Conservation (phyloP, 352 stramenopile species). For the Globisporangium takayamanum region DNA sequence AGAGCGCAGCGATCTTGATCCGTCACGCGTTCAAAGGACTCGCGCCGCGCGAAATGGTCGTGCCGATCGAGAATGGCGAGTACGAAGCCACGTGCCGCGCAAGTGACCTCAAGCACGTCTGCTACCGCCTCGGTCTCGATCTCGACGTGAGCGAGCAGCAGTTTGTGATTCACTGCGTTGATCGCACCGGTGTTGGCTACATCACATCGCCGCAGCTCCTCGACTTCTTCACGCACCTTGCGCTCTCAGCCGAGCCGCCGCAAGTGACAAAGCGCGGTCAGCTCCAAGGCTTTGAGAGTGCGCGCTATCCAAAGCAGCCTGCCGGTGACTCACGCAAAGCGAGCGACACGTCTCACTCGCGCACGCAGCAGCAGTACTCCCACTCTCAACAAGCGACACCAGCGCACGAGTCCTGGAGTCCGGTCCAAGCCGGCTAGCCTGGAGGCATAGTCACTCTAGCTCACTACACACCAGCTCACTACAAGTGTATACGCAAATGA, state of each 20-base stretch:
- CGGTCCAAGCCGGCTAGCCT: conserved; percentile 7
- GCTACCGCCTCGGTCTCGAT: conserved; percentile 60
- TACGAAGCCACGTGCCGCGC: conserved; percentile 61
- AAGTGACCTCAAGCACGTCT: conserved; percentile 66
- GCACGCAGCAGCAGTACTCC: conserved; percentile 1
- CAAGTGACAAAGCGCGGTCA: conserved; percentile 4
- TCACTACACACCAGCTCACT: no score
- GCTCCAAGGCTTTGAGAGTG: conserved; percentile 1
- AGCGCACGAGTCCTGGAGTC: conserved; percentile 8
- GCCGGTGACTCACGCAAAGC: no score
- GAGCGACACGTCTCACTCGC: background rate
- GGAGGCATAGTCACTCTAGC: background rate
- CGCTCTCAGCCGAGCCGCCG: conserved; percentile 7
- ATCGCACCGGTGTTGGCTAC: conserved; percentile 48
- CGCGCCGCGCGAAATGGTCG: conserved; percentile 51
- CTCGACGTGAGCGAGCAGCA: conserved; percentile 57
- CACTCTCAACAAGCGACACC: conserved; percentile 1
- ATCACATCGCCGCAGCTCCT: conserved; percentile 55
- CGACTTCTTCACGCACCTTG: conserved; percentile 48
- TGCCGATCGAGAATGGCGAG: conserved; percentile 58
- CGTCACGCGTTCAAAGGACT: conserved; percentile 73
- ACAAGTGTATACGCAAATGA: no score
- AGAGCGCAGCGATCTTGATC: conserved; percentile 61
- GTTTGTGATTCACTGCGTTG: conserved; percentile 41
- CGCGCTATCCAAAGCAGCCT: background rate